Conservation (phyloP, 371 early-diverging fungal genomes). For the Mortierella sp. region DNA sequence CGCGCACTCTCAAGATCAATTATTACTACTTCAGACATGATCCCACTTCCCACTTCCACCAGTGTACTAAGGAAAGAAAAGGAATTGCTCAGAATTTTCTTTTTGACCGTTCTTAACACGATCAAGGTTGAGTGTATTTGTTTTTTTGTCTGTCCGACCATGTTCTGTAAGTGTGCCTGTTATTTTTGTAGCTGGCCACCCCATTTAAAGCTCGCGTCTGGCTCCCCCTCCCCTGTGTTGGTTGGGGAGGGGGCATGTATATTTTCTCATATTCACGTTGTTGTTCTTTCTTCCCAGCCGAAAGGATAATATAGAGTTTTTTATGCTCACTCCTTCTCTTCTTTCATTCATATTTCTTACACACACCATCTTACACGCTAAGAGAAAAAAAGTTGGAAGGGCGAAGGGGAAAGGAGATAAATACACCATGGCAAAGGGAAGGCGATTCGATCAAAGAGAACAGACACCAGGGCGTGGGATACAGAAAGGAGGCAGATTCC, state of each 20-base stretch:
- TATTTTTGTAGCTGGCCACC: neutral
- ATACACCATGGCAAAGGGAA: too few species aligned
- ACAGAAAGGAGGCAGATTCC: neutral
- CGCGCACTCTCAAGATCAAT: neutral
- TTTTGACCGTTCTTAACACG: conserved; percentile 3
- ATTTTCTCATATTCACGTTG: neutral
- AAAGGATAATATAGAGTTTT: neutral
- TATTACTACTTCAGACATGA: neutral
- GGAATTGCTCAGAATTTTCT: neutral
- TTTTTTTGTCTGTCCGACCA: neutral
- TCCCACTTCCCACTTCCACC: neutral
- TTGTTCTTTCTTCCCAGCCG: conserved; percentile 9
- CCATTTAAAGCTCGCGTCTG: neutral
- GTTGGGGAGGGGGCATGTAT: neutral
- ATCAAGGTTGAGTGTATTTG: neutral
- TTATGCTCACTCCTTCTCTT: neutral
- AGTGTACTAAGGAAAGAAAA: neutral
- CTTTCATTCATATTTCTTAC: neutral
- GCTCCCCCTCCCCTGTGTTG: neutral
- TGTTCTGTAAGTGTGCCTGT: neutral
- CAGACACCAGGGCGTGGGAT: neutral
- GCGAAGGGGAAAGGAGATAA: neutral
- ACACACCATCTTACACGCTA: neutral
- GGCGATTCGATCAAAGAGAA: neutral
- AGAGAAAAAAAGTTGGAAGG: neutral